phyloP scores from a whole-genome alignment of 129 eudicot species.

The Lactuca saligna region DNA sequence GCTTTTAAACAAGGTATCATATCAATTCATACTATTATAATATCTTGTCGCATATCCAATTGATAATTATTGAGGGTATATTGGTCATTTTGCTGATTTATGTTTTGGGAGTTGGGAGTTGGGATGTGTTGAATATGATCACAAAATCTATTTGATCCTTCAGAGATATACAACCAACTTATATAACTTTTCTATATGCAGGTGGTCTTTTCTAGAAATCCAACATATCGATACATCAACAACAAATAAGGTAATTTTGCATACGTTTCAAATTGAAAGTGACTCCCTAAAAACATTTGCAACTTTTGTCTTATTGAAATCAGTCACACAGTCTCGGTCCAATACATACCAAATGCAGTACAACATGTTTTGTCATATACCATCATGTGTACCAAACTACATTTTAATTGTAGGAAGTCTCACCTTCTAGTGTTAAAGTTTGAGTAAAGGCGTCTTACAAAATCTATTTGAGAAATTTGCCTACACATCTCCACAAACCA shows the following conservation, averaged over 20 bases:
- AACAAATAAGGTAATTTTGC: conserved; percentile 37
- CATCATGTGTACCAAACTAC: not conserved
- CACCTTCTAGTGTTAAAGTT: conserved; percentile 35
- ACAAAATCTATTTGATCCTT: too few relatives aligned
- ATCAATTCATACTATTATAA: conserved; percentile 1
- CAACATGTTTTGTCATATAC: not conserved
- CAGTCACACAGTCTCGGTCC: too few relatives aligned
- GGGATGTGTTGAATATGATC: not conserved
- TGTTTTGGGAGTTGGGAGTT: conserved; percentile 1
- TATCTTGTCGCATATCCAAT: not conserved
- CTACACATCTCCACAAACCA: conserved; percentile 43
- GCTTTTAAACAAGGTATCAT: conserved; percentile 62
- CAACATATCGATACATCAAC: conserved; percentile 38
- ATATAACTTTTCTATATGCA: conserved; percentile 21
- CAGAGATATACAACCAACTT: too few relatives aligned
- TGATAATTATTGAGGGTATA: not conserved
- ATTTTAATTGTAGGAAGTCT: conserved; percentile 37
- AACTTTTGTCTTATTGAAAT: not conserved
- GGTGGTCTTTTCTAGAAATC: conserved; percentile 65
- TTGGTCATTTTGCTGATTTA: conserved; percentile 1
- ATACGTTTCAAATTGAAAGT: not conserved
- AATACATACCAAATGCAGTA: too few relatives aligned
- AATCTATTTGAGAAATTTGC: conserved; percentile 53
- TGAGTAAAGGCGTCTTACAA: not conserved
- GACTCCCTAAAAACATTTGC: not conserved